Conservation (phyloP, 1,139 yeast species). For the Wickerhamomyces sp. region DNA sequence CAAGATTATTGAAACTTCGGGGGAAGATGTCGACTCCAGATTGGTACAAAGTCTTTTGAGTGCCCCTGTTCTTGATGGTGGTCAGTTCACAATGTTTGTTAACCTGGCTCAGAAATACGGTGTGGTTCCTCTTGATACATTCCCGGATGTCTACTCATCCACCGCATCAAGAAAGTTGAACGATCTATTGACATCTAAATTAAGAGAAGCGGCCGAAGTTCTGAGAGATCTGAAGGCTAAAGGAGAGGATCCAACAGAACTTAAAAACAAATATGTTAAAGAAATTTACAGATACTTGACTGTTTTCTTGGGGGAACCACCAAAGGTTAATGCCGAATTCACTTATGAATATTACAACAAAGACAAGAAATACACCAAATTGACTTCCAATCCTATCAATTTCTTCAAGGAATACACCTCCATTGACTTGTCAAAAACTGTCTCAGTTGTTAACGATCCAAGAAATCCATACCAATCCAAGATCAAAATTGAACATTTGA, state of each 20-base stretch:
- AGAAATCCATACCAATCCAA: slow-evolving; percentile 60
- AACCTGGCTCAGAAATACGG: slow-evolving; percentile 76
- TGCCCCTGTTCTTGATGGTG: slow-evolving; percentile 75
- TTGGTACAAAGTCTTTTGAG: slow-evolving; percentile 55
- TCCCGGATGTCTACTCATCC: slow-evolving; percentile 70
- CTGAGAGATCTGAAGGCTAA: slow-evolving; percentile 43
- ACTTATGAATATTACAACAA: slow-evolving; percentile 74
- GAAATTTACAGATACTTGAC: slow-evolving; percentile 60
- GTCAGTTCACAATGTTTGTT: slow-evolving; percentile 80
- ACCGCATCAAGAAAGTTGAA: slow-evolving; percentile 53
- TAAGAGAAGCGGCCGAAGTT: slow-evolving; percentile 70
- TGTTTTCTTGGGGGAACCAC: slow-evolving; percentile 70
- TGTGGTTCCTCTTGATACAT: slow-evolving; percentile 63
- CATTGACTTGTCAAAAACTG: slow-evolving; percentile 46
- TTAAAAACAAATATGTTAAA: slow-evolving; percentile 48
- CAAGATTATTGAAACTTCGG: slow-evolving; percentile 62
- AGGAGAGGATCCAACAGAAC: slow-evolving; percentile 22
- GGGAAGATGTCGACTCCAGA: slow-evolving; percentile 62
- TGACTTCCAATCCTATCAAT: slow-evolving; percentile 55
- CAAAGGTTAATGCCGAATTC: slow-evolving; percentile 60
- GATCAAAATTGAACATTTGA: slow-evolving; percentile 66
- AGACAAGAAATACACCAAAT: slow-evolving; percentile 52
- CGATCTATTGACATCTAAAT: slow-evolving; percentile 54
- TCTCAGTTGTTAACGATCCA: slow-evolving; percentile 76
- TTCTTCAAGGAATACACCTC: slow-evolving; percentile 52